Evolutionary conservation across 78 protist species (phyloP).

Genomic region (Dictyostelium citrinum): DNA sequence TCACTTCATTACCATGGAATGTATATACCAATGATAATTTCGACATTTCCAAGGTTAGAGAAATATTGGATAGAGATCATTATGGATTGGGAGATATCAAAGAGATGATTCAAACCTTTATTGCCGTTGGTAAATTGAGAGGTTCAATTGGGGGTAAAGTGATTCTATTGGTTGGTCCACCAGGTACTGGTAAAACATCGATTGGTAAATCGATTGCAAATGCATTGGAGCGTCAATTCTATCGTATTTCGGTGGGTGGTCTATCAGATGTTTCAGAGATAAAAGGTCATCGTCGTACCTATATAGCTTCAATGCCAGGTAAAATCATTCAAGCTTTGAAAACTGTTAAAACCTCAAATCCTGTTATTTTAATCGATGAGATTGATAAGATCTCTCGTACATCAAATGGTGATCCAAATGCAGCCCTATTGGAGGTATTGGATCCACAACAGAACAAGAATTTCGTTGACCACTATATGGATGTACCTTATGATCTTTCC

Average conservation of each 20-base stretch:
- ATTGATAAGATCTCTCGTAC: conserved; percentile 87
- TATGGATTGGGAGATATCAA: conserved; percentile 94
- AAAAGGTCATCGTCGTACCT: conserved; percentile 96
- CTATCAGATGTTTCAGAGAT: conserved; percentile 94
- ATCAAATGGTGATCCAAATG: conserved; percentile 92
- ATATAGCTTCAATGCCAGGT: conserved; percentile 98
- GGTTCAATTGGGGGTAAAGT: conserved; percentile 93
- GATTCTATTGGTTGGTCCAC: conserved; percentile 96
- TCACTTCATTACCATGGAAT: conserved; percentile 94
- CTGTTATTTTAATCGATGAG: conserved; percentile 97
- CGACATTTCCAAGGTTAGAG: conserved; percentile 33
- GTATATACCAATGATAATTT: conserved; percentile 75
- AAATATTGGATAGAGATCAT: conserved; percentile 86
- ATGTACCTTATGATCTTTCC: conserved; percentile 74
- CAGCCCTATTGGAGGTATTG: conserved; percentile 95
- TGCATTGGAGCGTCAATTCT: conserved; percentile 86
- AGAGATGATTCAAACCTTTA: conserved; percentile 94
- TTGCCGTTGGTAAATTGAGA: conserved; percentile 89
- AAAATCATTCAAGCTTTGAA: conserved; percentile 95
- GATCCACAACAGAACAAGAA: conserved; percentile 96
- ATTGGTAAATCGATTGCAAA: conserved; percentile 92
- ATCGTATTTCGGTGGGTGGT: conserved; percentile 97
- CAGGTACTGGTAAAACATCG: conserved; percentile 95
- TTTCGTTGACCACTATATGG: conserved; percentile 95
- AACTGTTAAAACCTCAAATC: conserved; percentile 83